Conservation (phyloP, 192 early-diverging fungal genomes). For the Mortierella alpina region DNA sequence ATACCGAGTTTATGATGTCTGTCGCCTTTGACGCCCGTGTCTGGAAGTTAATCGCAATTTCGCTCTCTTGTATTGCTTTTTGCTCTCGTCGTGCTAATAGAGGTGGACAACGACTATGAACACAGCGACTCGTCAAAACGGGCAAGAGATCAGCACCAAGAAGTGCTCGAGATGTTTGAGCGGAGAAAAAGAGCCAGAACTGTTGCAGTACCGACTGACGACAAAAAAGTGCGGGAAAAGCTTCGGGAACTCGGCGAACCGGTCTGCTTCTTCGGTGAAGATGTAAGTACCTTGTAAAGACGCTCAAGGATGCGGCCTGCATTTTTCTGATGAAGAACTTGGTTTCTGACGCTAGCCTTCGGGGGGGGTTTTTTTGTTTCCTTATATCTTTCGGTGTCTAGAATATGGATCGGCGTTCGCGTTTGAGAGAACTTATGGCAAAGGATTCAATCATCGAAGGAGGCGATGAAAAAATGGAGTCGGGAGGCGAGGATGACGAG, state of each 20-base stretch:
- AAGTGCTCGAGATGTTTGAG: conserved; percentile 77
- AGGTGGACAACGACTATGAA: conserved; percentile 53
- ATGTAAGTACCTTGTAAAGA: conserved; percentile 60
- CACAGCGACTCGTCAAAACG: conserved; percentile 57
- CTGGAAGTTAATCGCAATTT: not conserved
- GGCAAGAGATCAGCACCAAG: conserved; percentile 62
- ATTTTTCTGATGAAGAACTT: not conserved
- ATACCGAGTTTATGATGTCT: not conserved
- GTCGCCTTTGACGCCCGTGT: too few relatives aligned
- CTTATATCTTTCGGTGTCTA: conserved; percentile 10
- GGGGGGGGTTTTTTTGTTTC: conserved; percentile 21
- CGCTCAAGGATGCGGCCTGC: not conserved
- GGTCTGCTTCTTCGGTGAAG: conserved; percentile 95
- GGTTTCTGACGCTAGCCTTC: conserved; percentile 1
- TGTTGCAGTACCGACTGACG: conserved; percentile 93
- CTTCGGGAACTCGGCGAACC: conserved; percentile 87
- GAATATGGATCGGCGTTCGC: conserved; percentile 72
- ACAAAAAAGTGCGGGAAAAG: conserved; percentile 76
- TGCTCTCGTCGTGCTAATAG: conserved; percentile 3
- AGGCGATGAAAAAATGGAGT: conserved; percentile 62
- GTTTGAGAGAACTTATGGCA: conserved; percentile 81
- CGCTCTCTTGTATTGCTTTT: not conserved
- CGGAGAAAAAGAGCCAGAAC: conserved; percentile 79
- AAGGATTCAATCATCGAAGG: conserved; percentile 56
- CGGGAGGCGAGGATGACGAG: conserved; percentile 69